A percentile compares a stretch with the other conserved stretches of the same genome.
These are phyloP conservation scores for Diaporthe velutina DNA, from an alignment of 2,329 filamentous ascomycete genomes.

Conservation along the genomic window DNA sequence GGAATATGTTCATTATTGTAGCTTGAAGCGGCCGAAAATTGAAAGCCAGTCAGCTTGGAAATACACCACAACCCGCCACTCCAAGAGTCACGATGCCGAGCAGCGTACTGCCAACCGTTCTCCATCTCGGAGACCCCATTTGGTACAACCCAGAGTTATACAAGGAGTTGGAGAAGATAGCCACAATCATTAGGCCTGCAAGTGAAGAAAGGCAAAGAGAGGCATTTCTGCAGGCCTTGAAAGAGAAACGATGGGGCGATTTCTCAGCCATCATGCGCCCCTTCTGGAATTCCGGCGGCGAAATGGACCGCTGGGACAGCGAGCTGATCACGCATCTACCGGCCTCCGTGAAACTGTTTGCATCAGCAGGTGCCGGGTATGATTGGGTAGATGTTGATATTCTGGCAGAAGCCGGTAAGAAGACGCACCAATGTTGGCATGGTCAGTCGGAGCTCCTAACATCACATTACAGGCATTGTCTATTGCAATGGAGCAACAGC, in stretches of 20 bases:
- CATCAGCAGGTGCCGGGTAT: conserved; percentile 74
- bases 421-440: conserved; percentile 50
- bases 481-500: conserved; percentile 74
- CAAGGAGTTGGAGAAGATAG: conserved; percentile 46
- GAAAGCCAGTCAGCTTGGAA: background rate
- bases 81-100: background rate
- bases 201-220: conserved; percentile 53
- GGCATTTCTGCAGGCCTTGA: conserved; percentile 53
- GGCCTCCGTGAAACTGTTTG: conserved; percentile 65
- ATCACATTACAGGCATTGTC: conserved; percentile 59
- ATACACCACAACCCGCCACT: too few species aligned
- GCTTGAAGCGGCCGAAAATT: too few species aligned
- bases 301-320: conserved; percentile 74
- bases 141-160: conserved; percentile 49
- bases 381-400: conserved; percentile 74
- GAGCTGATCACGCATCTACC: conserved; percentile 70
- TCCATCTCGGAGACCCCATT: conserved; percentile 50
- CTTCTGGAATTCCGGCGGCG: conserved; percentile 74
- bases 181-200: conserved; percentile 52
- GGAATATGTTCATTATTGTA: background rate
- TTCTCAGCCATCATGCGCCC: conserved; percentile 65
- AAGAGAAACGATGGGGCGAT: conserved; percentile 55
- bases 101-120: conserved; percentile 43
- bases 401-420: conserved; percentile 74
- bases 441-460: conserved; percentile 57